Base-by-base conservation (phyloP, 1,139 yeast genomes). In the Yamadazyma dushanensis region DNA sequence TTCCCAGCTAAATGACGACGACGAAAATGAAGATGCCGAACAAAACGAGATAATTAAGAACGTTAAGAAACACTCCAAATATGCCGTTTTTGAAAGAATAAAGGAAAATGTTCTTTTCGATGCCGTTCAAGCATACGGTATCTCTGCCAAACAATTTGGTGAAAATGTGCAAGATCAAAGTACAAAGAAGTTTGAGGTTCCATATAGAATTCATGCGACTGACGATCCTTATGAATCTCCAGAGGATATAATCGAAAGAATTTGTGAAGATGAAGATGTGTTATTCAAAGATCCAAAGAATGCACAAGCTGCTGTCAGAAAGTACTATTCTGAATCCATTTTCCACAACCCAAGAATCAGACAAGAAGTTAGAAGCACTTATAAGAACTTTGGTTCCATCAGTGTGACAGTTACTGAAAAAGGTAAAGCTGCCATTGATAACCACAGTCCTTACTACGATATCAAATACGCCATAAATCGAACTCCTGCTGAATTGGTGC, bases 381-480 rank as follows among this genome's bases (percentile, higher is more conserved):
- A 80, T 56, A 77, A 80, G 56, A 70, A 73, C 27, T 80, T 75
- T 51, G 88, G 95, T 11, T 73, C 76, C 17, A 74, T 90, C 15
- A 83, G 85, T 55, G 83, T 90, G 16, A 76, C 78, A 11, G 64
- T 90, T 26, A 90, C 97, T 0, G 95, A 89, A 45, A 89, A 87
- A 61, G 99, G 99, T 43, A 78, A 78, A 50, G 70, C 78, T 32
- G 80, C 83, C 45, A 92, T 92, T 44, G 95, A 84, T 47, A 80
- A 77, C 39, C 81, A 81, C 44, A 83, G 92, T 44, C 85, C 92
- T 2, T 90, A 81, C 52, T 88, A 84, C 41, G 96, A 88, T 53
- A 83, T 94, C 63, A 94, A 92, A 57, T 94, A 92, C 59, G 95
- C 96, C 13, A 76, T 80, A 37, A 85, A 88, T 59, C 76, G 94